phyloP scores from a whole-genome alignment of 805 yeast species.

The Sugiyamaella marilandica region DNA sequence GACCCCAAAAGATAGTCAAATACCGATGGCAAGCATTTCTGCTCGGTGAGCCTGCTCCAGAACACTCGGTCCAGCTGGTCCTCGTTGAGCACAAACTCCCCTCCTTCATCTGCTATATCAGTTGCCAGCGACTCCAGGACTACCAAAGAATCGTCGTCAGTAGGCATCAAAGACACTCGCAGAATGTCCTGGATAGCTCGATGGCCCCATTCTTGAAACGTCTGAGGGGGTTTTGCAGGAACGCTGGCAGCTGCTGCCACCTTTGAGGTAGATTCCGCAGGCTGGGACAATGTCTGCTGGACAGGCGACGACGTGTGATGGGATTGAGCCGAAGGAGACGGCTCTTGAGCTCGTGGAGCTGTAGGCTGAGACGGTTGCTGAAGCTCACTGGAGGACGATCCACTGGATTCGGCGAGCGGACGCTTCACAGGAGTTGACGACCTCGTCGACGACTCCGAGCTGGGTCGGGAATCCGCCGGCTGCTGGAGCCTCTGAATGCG shows the following conservation, averaged over 20 bases:
- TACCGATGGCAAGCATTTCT: constrained; percentile 28
- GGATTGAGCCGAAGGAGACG: too few species aligned
- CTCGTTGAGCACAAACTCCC: constrained; percentile 3
- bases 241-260: background rate
- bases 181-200: constrained; percentile 15
- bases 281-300: background rate
- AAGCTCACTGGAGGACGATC: background rate
- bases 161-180: constrained; percentile 13
- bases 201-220: constrained; percentile 19
- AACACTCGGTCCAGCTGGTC: constrained; percentile 18
- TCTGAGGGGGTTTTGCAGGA: background rate
- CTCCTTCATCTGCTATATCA: constrained; percentile 18
- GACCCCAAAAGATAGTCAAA: constrained; percentile 45
- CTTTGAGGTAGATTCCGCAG: background rate
- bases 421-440: constrained; percentile 1
- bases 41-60: constrained; percentile 20
- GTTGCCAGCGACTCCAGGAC: constrained; percentile 11
- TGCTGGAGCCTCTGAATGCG: constrained; percentile 17
- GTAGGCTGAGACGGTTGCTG: background rate
- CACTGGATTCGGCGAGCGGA: background rate
- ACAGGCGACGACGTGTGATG: too few species aligned
- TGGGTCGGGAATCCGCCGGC: background rate
- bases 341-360: background rate
- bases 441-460: background rate
- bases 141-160: background rate